phyloP scores from a whole-genome alignment of 2,329 filamentous ascomycete genomes.

The Dothiorella sarmentorum region DNA sequence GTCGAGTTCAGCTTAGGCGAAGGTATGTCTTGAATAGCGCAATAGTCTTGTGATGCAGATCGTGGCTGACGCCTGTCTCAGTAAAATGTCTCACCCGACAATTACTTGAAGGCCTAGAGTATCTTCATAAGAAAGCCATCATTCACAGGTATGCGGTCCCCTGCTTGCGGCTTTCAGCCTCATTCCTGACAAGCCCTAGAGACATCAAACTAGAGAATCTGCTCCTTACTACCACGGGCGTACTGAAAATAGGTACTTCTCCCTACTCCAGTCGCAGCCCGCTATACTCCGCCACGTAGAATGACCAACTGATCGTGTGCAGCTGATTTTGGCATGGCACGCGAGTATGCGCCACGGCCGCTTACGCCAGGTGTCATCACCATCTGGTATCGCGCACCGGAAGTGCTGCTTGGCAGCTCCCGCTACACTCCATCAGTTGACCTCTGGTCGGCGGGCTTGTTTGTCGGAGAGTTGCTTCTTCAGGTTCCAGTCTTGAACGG shows the following conservation, averaged over 20 bases:
- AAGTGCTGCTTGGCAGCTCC: conserved; percentile 20
- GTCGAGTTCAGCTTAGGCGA: conserved; percentile 36
- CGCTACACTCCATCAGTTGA: conserved; percentile 20
- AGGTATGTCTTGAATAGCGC: conserved; percentile 20
- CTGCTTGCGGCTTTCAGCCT: conserved; percentile 6
- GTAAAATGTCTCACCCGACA: conserved; percentile 37
- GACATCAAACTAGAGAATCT: conserved; percentile 39
- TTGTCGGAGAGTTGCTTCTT: conserved; percentile 20
- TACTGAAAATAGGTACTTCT: conserved; percentile 34
- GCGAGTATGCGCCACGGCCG: conserved; percentile 32
- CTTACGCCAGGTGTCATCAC: conserved; percentile 30
- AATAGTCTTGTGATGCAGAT: background rate
- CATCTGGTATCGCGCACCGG: conserved; percentile 22
- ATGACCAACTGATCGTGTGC: conserved; percentile 12
- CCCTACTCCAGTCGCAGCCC: too few relatives aligned
- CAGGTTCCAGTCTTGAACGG: conserved; percentile 27
- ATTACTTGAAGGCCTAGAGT: conserved; percentile 37
- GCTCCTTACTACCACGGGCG: conserved; percentile 33
- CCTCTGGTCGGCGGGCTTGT: conserved; percentile 22
- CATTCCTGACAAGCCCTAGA: conserved; percentile 20
- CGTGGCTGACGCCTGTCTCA: background rate
- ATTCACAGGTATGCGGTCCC: conserved; percentile 26
- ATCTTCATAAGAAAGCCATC: conserved; percentile 35
- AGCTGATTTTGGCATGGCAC: conserved; percentile 36
- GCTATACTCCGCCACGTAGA: too few relatives aligned